A percentile compares a stretch with the other conserved stretches of the same genome.
phyloP scores from a whole-genome alignment of 163 green algal genomes.

The Volvox carteri region DNA sequence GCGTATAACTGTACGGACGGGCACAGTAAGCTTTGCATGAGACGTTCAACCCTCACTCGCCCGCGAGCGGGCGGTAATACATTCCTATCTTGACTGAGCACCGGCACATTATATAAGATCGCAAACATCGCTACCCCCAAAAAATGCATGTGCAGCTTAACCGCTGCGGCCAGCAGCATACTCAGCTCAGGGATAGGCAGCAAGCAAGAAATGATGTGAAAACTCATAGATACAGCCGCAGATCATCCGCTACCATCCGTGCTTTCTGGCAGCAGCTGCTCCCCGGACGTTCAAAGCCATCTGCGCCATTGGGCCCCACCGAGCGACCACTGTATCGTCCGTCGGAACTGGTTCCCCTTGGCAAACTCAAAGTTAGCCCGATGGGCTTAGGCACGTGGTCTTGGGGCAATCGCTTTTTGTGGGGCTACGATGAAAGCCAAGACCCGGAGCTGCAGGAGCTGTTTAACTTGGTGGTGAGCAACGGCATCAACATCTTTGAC shows the following conservation, averaged over 20 bases:
- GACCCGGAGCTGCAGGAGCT: conserved; percentile 90
- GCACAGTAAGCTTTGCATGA: neutral
- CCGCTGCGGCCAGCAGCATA: neutral
- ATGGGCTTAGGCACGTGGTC: conserved; percentile 81
- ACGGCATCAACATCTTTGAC: conserved; percentile 96
- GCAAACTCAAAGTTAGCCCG: conserved; percentile 61
- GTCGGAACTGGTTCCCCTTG: conserved; percentile 24
- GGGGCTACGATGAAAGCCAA: conserved; percentile 88
- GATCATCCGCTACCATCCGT: neutral
- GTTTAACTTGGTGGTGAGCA: conserved; percentile 87
- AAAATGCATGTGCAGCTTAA: neutral
- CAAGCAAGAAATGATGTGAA: neutral
- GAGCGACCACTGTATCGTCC: conserved; percentile 40
- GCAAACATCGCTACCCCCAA: no score
- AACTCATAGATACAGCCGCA: neutral
- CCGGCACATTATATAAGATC: no score
- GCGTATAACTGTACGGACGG: neutral
- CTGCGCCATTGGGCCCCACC: neutral
- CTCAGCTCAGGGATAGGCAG: neutral
- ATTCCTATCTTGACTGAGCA: no score
- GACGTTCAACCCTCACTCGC: no score
- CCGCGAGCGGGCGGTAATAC: no score
- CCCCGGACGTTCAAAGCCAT: neutral
- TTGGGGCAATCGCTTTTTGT: conserved; percentile 93
- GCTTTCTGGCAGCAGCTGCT: conserved; percentile 51